Percentiles rank a stretch among this genome's conserved stretches.
Conservation (phyloP, 192 early-diverging fungal species). For the Mortierella claussenii region DNA sequence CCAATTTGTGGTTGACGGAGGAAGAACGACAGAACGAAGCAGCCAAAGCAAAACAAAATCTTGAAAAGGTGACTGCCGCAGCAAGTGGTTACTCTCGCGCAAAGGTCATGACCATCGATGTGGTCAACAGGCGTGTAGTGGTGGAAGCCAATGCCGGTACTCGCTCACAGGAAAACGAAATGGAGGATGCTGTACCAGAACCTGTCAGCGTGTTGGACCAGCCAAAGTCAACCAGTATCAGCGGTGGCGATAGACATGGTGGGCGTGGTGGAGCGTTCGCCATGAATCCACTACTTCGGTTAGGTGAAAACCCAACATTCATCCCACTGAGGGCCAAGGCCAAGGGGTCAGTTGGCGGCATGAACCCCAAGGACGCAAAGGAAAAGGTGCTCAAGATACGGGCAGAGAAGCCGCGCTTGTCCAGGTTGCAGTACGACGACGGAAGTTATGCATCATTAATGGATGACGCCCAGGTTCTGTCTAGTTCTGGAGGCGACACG, state of each 20-base stretch:
- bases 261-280: conserved; percentile 47
- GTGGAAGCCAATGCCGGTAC: conserved; percentile 39
- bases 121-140: conserved; percentile 53
- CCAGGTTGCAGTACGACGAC: conserved; percentile 45
- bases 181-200: conserved; percentile 49
- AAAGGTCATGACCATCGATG: conserved; percentile 64
- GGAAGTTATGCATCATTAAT: conserved; percentile 35
- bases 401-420: conserved; percentile 37
- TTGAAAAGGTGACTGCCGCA: conserved; percentile 47
- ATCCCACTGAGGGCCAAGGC: conserved; percentile 10
- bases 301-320: conserved; percentile 45
- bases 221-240: conserved; percentile 44
- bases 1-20: conserved; percentile 60
- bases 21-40: conserved; percentile 55
- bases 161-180: conserved; percentile 26
- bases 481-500: conserved; percentile 33
- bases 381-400: conserved; percentile 35
- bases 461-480: conserved; percentile 31
- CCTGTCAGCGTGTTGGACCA: conserved; percentile 30
- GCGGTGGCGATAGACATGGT: conserved; percentile 44
- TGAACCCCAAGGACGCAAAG: conserved; percentile 22
- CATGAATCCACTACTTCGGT: conserved; percentile 32
- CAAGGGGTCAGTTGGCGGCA: neutral
- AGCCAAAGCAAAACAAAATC: conserved; percentile 59
- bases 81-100: conserved; percentile 50